Evolutionary conservation across 2,329 filamentous ascomycete species (phyloP).

Genomic region (Monascus ruber): DNA sequence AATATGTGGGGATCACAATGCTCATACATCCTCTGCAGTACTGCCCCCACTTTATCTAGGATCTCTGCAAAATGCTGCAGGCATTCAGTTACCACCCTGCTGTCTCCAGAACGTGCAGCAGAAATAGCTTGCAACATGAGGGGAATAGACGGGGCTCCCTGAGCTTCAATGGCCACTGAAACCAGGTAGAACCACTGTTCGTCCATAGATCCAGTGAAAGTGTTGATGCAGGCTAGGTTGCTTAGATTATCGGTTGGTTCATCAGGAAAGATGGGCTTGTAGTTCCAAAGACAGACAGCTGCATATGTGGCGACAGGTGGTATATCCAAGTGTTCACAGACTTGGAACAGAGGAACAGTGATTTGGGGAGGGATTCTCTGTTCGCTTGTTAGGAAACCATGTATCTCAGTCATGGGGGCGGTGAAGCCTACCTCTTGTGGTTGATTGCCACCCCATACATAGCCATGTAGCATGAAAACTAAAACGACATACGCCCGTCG

Average conservation of each 20-base stretch:
- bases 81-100: constrained; percentile 59
- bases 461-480: constrained; percentile 69
- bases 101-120: constrained; percentile 62
- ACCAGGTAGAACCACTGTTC: constrained; percentile 99
- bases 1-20: constrained; percentile 90
- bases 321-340: constrained; percentile 69
- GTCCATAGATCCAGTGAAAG: constrained; percentile 87
- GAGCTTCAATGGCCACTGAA: constrained; percentile 88
- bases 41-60: constrained; percentile 66
- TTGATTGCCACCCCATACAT: constrained; percentile 75
- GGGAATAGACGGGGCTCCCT: constrained; percentile 74
- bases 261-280: constrained; percentile 76
- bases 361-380: constrained; percentile 65
- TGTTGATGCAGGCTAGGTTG: constrained; percentile 77
- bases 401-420: neutral
- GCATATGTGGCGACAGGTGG: constrained; percentile 92
- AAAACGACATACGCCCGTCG: constrained; percentile 72
- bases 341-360: constrained; percentile 66
- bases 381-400: neutral
- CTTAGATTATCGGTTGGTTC: constrained; percentile 73
- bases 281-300: constrained; percentile 90
- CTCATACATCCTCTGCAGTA: constrained; percentile 87
- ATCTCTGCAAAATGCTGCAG: constrained; percentile 77
- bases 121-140: constrained; percentile 80
- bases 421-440: constrained; percentile 52